Evolutionary conservation across 306 rosid species (phyloP).

Genomic region (Malus domestica): ASM211411v1 NC_041797.1:36114001-36114500

Average conservation of each 20-base stretch:
- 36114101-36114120: conserved; percentile 47
- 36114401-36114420: conserved; percentile 59
- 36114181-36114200: conserved; percentile 30
- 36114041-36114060: conserved; percentile 46
- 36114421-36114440: conserved; percentile 67
- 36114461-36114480: conserved; percentile 45
- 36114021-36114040: conserved; percentile 34
- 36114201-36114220: conserved; percentile 47
- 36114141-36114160: conserved; percentile 38
- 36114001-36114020: conserved; percentile 47
- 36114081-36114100: conserved; percentile 53
- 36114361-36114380: conserved; percentile 50
- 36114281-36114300: conserved; percentile 58
- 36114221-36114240: conserved; percentile 17
- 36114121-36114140: conserved; percentile 39
- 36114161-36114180: conserved; percentile 49
- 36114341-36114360: conserved; percentile 59
- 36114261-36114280: conserved; percentile 38
- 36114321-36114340: conserved; percentile 25
- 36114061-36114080: conserved; percentile 48
- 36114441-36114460: conserved; percentile 64
- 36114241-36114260: conserved; percentile 26
- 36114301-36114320: conserved; percentile 36
- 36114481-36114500: conserved; percentile 43
- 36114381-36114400: conserved; percentile 52